phyloP scores from a whole-genome alignment of 441 rosid genomes.

The Erodium moschatum region DNA sequence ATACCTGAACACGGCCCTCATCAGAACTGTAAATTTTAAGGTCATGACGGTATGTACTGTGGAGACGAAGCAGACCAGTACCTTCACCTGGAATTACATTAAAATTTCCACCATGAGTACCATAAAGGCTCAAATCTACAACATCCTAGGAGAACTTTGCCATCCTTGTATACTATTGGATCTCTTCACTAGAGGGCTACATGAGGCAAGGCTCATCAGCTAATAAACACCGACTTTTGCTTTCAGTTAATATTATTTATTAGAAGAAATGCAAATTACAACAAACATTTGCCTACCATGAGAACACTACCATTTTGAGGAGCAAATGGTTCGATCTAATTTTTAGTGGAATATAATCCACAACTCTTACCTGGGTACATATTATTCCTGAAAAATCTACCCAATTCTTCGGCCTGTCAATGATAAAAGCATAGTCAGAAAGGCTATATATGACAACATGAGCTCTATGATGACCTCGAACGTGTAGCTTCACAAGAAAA shows the following conservation, averaged over 20 bases:
- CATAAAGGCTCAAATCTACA: conserved; percentile 1
- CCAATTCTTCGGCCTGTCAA: conserved; percentile 96
- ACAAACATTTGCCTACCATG: neutral
- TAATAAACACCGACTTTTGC: neutral
- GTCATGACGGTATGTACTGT: conserved; percentile 98
- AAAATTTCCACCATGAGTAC: no score
- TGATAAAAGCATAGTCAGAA: conserved; percentile 16
- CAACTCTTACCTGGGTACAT: conserved; percentile 83
- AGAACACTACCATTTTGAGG: conserved; percentile 1
- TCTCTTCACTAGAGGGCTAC: neutral
- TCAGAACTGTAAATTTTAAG: conserved; percentile 99
- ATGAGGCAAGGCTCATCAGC: neutral
- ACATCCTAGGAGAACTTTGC: neutral
- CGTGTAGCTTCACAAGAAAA: neutral
- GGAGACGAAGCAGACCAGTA: conserved; percentile 96
- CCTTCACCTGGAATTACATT: conserved; percentile 77
- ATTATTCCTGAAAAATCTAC: conserved; percentile 90
- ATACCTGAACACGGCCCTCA: conserved; percentile 99
- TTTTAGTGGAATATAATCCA: neutral
- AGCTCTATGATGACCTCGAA: neutral
- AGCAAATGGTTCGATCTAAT: neutral
- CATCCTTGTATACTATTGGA: neutral
- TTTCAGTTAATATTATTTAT: neutral
- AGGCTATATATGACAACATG: neutral
- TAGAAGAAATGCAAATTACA: neutral